Evolutionary conservation across 176 grass and related monocot species (phyloP), one percentile per base, ranked within the genome.

Genomic region (Aegilops sharonensis): DNA sequence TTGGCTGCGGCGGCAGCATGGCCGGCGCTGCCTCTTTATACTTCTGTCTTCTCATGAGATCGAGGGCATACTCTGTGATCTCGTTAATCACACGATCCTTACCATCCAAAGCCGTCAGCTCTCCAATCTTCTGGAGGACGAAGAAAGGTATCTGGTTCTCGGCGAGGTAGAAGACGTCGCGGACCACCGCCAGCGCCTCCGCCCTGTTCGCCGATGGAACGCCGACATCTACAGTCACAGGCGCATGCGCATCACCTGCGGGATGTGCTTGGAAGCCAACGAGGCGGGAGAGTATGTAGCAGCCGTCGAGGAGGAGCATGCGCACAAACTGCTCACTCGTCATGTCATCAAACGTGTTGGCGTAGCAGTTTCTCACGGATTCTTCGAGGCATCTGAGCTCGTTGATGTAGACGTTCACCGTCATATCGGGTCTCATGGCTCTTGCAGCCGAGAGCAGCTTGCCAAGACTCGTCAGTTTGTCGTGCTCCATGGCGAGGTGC

Each of bases 111-210:
- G 10, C 0, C 2, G 43, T 31, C 3, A 75, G 27, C 60, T 68
- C 10, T 5, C 27, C 32, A 4, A 87, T 42, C 70, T 67, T 67
- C 13, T 83, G 12, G 2, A 83, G 1, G 34, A 83, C 35, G 48
- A 88, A 88, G 79, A 88, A 88, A 0, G 79, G 79, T 5, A 88
- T 68, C 62, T 88, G 79, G 79, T 88, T 88, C 79, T 83, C 86
- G 0, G 63, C 79, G 1, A 83, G 86, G 79, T 45, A 77, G 17
- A 77, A n/a, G 8, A 83, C 63, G 48, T 88, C 72, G 34, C 79
- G 79, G 11, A 59, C 34, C 8, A 82, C 78, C 4, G 14, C 69
- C 3, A 75, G 7, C 0, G 0, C 18, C 50, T 77, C 43, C 2
- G 3, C 64, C 15, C 11, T 12, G 7, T 35, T 3, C 2, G 13